Base-by-base conservation (phyloP, 176 grass and related monocot genomes). In the Puya raimondii region DNA sequence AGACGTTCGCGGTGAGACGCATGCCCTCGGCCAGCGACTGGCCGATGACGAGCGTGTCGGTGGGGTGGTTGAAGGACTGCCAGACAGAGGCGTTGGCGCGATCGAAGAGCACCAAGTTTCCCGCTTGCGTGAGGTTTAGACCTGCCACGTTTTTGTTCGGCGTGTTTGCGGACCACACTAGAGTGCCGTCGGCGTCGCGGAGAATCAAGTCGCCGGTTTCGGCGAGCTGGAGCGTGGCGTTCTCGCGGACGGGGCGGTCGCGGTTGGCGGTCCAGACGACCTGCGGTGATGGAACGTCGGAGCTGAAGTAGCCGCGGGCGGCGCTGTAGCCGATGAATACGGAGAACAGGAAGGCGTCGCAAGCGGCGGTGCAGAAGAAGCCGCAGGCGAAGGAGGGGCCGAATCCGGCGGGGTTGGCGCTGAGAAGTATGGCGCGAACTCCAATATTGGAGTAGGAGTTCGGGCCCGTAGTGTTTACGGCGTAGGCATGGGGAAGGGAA, bases 251-350 rank as follows among this genome's bases (percentile, higher is more conserved):
- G 11, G 50, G 79, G 23, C 1, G 73, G 51, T 74, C 15, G 57
- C 75, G 72, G 63, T 91, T 88, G 58, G 88, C 84, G 13, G 84
- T 33, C 88, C 88, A 91, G 53, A 91, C 42, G 10, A 86, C 75
- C 70, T 76, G 73, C 3, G 80, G 77, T 9, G 10, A 1, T 4
- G 59, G 65, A 0, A 23, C 50, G 76, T 52, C 14, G 1, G 53
- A 67, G 68, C 15, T 47, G 50, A 47, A 12, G 18, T 49, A 11
- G 17, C 20, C 71, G 56, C 63, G 57, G 70, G 17, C 47, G 47
- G 58, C 68, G 11, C 79, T 52, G 20, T 72, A 65, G 5, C 84
- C 9, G 13, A 73, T 78, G 71, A 75, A 86, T 21, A 91, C 64
- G 9, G 75, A 76, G 17, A 91, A 84, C 48, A 87, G 68, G 71